Evolutionary conservation across 192 early-diverging fungal genomes (phyloP).

Genomic region (Coemansia sp.): DNA sequence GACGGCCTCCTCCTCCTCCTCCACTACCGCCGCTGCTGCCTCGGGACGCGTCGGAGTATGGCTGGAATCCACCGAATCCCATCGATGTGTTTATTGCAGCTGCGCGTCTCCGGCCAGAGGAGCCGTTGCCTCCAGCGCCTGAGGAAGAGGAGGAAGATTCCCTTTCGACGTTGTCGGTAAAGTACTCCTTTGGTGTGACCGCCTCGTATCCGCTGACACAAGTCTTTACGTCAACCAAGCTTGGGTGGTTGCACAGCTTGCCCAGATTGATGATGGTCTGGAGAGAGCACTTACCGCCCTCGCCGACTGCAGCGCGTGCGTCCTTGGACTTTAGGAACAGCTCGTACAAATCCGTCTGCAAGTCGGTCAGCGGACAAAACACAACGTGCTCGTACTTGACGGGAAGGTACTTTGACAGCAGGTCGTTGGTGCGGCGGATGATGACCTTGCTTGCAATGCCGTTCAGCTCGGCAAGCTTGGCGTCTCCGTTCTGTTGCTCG

Average conservation of each 20-base stretch:
- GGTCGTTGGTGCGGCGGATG: conserved; percentile 93
- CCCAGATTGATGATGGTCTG: conserved; percentile 89
- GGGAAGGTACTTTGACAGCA: conserved; percentile 96
- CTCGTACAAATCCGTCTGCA: conserved; percentile 82
- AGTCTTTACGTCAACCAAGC: conserved; percentile 69
- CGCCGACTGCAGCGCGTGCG: conserved; percentile 57
- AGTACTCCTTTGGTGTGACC: conserved; percentile 59
- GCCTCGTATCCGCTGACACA: conserved; percentile 62
- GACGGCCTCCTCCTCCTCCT: background rate
- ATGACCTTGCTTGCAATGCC: conserved; percentile 91
- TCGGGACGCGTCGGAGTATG: background rate
- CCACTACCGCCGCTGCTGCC: background rate
- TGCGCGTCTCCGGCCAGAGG: background rate
- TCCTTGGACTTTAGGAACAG: conserved; percentile 72
- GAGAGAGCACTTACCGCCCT: conserved; percentile 79
- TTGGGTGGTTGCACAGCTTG: conserved; percentile 97
- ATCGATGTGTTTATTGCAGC: conserved; percentile 13
- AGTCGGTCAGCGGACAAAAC: conserved; percentile 78
- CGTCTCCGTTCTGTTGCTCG: conserved; percentile 76
- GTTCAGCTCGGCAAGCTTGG: conserved; percentile 81
- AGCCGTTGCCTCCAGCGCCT: background rate
- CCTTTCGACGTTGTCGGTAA: conserved; percentile 27
- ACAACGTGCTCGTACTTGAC: conserved; percentile 98
- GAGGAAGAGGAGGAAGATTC: background rate
- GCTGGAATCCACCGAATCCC: background rate